Percentiles rank a stretch among this genome's conserved stretches.
Evolutionary conservation across 306 rosid genomes (phyloP).

Genomic region (Malus sieversii): DNA sequence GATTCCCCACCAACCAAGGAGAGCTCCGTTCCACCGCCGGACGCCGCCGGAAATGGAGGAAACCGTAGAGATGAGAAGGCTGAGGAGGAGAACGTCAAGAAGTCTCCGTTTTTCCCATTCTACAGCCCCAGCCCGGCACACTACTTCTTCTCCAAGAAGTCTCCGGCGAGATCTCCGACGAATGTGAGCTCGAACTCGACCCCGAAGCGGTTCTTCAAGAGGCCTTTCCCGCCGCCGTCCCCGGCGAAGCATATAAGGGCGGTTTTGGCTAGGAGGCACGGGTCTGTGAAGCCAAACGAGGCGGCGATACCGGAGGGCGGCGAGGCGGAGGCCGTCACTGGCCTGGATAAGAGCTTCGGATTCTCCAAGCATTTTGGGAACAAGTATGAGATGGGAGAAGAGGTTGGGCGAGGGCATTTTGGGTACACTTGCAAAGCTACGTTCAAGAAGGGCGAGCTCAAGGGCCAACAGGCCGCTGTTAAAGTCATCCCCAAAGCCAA

Average conservation of each 20-base stretch:
- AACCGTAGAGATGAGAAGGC: constrained; percentile 16
- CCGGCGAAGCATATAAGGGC: constrained; percentile 90
- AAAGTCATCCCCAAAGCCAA: constrained; percentile 83
- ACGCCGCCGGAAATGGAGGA: constrained; percentile 21
- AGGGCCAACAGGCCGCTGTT: constrained; percentile 70
- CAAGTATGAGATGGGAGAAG: constrained; percentile 75
- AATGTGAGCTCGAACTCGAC: constrained; percentile 44
- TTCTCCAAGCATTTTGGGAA: constrained; percentile 67
- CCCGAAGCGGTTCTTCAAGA: constrained; percentile 57
- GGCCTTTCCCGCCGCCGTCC: constrained; percentile 78
- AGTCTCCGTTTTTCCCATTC: constrained; percentile 65
- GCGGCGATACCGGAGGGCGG: constrained; percentile 58
- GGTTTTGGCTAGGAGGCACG: constrained; percentile 62
- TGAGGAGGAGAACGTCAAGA: constrained; percentile 33
- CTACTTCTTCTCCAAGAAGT: constrained; percentile 60
- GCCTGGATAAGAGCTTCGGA: constrained; percentile 79
- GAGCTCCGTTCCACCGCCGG: background rate
- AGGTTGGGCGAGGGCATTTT: constrained; percentile 87
- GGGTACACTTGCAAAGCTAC: constrained; percentile 77
- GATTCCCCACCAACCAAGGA: constrained; percentile 8
- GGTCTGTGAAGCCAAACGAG: constrained; percentile 76
- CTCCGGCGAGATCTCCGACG: constrained; percentile 77
- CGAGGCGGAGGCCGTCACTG: constrained; percentile 44
- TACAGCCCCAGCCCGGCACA: constrained; percentile 87
- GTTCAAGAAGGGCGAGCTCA: constrained; percentile 63